These are phyloP conservation scores for Globisporangium heterothallicum DNA, from an alignment of 352 stramenopile genomes.

Conservation along the genomic window DNA sequence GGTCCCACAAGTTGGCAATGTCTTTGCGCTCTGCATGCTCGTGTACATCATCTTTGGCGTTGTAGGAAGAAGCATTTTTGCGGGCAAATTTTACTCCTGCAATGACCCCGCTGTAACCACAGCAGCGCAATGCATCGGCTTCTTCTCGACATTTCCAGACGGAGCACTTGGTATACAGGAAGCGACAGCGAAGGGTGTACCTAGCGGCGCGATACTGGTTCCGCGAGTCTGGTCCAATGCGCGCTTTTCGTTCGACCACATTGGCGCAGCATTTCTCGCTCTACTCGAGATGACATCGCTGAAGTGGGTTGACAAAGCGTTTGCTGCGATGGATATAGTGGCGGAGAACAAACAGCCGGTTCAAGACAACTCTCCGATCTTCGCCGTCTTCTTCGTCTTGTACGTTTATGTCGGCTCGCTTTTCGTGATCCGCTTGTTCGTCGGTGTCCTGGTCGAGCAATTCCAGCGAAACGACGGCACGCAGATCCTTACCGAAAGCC, in stretches of 20 bases:
- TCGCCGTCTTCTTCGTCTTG: constrained; percentile 65
- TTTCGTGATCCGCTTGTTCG: constrained; percentile 76
- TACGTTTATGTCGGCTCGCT: constrained; percentile 74
- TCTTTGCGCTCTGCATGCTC: constrained; percentile 62
- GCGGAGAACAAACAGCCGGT: constrained; percentile 39
- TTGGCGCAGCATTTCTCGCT: constrained; percentile 54
- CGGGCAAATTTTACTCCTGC: constrained; percentile 58
- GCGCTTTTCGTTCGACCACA: constrained; percentile 78
- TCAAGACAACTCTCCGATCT: constrained; percentile 34
- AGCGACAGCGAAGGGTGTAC: constrained; percentile 25
- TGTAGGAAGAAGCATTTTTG: constrained; percentile 62
- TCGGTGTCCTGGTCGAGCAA: constrained; percentile 75
- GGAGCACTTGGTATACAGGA: constrained; percentile 47
- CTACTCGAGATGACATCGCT: constrained; percentile 78
- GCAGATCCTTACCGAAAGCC: constrained; percentile 69
- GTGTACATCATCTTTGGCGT: constrained; percentile 79
- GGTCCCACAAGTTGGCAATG: constrained; percentile 66
- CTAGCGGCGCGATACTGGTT: constrained; percentile 37
- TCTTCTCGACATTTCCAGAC: constrained; percentile 43
- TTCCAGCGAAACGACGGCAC: constrained; percentile 84
- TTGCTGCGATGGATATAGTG: constrained; percentile 70
- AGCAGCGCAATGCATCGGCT: constrained; percentile 46
- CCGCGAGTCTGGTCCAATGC: constrained; percentile 63
- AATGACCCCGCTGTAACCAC: constrained; percentile 41
- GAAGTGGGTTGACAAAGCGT: constrained; percentile 77